Base-by-base conservation (phyloP, 306 rosid species). In the Medicago ruthenica region DNA sequence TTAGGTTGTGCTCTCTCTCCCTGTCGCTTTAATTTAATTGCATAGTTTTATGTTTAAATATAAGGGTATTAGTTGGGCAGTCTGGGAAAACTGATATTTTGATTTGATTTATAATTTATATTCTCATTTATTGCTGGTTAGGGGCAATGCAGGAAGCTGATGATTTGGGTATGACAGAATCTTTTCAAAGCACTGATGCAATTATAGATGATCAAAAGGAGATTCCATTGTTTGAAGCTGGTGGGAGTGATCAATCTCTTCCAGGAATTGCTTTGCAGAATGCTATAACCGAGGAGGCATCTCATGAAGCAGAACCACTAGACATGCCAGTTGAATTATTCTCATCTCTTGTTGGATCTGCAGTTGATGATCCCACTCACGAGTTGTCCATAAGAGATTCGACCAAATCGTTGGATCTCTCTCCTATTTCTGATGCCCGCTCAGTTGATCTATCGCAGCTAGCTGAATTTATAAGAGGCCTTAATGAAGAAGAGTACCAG, bases 91-190 rank as follows among this genome's bases (percentile, higher is more conserved):
- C 4, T 75, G 40, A 71, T 72, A 60, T 76, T 72, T 76, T 78
- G 70, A 57, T 87, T 86, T 86, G 82, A 73, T 85, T 75, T 87
- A 79, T 91, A 84, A 86, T 86, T 81, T 89, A 78, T 86, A 85
- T 86, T 83, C 96, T 89, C 92, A 85, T 89, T 84, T 89, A 83
- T 89, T 89, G 78, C 90, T 92, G 88, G 97, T 79, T 90, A 91
- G 96, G 97, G 88, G 82, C 90, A 85, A 89, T 89, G 97, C 97
- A 88, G 96, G 96, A 89, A 83, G 89, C 86, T 85, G 86, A 83
- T 70, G 87, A 88, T 85, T 80, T 80, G 84, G 93, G 74, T 70
- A 55, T 61, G 75, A 78, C 36, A 72, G 82, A 86, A 70, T 82
- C 81, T 73, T 39, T 54, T 84, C 80, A 59, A 70, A 74, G 57